Base-by-base conservation (phyloP, 352 stramenopile species). In the Aphanomyces cochlioides region DNA sequence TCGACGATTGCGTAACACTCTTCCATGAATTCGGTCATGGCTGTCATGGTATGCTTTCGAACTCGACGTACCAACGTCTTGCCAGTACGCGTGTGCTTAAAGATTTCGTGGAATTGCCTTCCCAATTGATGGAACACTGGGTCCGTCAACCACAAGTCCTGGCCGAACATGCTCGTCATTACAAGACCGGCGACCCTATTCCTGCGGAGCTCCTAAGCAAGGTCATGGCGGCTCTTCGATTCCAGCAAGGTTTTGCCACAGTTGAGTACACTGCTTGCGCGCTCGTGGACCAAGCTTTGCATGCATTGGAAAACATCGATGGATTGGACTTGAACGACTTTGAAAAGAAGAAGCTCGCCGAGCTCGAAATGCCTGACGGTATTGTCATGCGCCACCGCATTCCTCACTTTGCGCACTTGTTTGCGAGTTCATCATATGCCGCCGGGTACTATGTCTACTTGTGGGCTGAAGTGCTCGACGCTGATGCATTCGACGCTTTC, bases 71-170 rank as follows among this genome's bases (percentile, higher is more conserved):
- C 61, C 40, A 74, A 47, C 74, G 76, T 34, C 65, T 91, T 19
- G 72, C 83, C 15, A 79, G 75, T 3, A 90, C 83, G 5, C 84
- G 73, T 69, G 84, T 92, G 0, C 59, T 89, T 3, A 81, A 75
- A 38, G 82, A 92, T 59, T 92, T 90, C 77, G 82, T 90, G 0
- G 82, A 92, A 40, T 66, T 92, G n/a, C 84, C 82, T 7, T 84
- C 74, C 3, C 79, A 90, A 69, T 65, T 90, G 2, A 88, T 90
- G 80, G 83, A 90, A 54, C 78, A 90, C 72, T 90, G 82, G 82
- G 69, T 90, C 8, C 73, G 76, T 47, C 64, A 89, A 66, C 79
- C 72, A 47, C 47, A 74, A 43, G 80, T 90, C 13, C 64, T 90
- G 48, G 82, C 85, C 39, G 39, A 85, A 57, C 82, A 84, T 72